phyloP scores from a whole-genome alignment of 169 alveolate species.

The Plasmodium yoelii region DNA sequence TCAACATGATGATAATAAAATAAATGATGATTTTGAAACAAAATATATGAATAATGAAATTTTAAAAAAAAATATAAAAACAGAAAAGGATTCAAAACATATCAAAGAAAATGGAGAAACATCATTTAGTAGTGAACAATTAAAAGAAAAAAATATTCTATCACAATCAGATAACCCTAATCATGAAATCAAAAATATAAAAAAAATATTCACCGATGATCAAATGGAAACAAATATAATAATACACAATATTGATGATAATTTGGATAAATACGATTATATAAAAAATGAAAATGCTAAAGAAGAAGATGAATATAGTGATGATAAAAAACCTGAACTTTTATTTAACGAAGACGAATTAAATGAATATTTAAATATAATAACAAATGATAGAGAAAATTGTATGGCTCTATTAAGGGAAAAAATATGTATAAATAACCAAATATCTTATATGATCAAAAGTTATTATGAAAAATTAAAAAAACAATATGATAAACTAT shows the following conservation, averaged over 20 bases:
- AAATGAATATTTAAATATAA: constrained; percentile 36
- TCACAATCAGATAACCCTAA: too few species aligned
- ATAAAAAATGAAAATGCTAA: background rate
- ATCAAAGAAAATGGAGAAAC: background rate
- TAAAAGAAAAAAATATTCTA: too few species aligned
- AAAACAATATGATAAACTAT: constrained; percentile 80
- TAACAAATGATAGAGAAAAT: constrained; percentile 74
- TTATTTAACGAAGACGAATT: constrained; percentile 26
- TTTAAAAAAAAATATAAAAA: background rate
- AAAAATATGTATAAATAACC: constrained; percentile 83
- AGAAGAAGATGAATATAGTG: constrained; percentile 10
- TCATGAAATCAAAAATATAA: too few species aligned
- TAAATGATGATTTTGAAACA: too few species aligned
- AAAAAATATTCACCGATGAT: too few species aligned
- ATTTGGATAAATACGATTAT: too few species aligned
- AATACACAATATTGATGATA: too few species aligned
- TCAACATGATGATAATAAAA: too few species aligned
- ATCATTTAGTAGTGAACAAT: too few species aligned
- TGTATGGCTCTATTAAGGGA: constrained; percentile 81
- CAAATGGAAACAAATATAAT: too few species aligned
- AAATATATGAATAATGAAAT: background rate
- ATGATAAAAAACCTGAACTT: background rate
- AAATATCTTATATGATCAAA: constrained; percentile 82
- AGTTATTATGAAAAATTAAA: constrained; percentile 82
- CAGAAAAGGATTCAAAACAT: background rate